phyloP scores from a whole-genome alignment of 2,329 filamentous ascomycete genomes.

The Blastomyces parvus region DNA sequence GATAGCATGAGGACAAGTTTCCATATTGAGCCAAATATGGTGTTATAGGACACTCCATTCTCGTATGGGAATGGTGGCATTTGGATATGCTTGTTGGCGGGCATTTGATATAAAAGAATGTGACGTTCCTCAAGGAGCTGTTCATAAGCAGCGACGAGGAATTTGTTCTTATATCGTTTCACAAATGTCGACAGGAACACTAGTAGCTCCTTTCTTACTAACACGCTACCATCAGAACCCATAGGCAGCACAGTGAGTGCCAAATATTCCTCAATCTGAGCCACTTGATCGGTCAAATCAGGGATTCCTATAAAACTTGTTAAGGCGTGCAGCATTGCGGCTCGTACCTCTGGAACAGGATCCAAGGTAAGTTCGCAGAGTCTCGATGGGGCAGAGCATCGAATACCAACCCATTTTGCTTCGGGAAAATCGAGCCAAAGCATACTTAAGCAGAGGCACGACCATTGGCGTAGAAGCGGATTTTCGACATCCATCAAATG shows the following conservation, averaged over 20 bases:
- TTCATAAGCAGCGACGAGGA: constrained; percentile 84
- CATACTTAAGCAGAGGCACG: constrained; percentile 88
- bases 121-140: constrained; percentile 77
- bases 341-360: constrained; percentile 81
- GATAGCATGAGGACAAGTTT: constrained; percentile 84
- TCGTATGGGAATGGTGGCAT: constrained; percentile 22
- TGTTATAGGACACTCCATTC: constrained; percentile 66
- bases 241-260: constrained; percentile 83
- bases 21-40: constrained; percentile 88
- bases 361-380: constrained; percentile 75
- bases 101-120: constrained; percentile 46
- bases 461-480: constrained; percentile 85
- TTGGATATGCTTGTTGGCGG: constrained; percentile 22
- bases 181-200: constrained; percentile 92
- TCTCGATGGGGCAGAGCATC: constrained; percentile 72
- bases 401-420: constrained; percentile 92
- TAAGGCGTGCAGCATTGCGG: constrained; percentile 86
- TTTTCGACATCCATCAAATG: constrained; percentile 83
- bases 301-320: constrained; percentile 91
- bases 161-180: constrained; percentile 81
- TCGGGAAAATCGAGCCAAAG: constrained; percentile 85
- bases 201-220: constrained; percentile 86
- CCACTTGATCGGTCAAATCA: constrained; percentile 82
- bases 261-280: constrained; percentile 80
- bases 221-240: constrained; percentile 84